Evolutionary conservation across 345 rosid species (phyloP).

Genomic region (Cardamine resedifolia): DNA sequence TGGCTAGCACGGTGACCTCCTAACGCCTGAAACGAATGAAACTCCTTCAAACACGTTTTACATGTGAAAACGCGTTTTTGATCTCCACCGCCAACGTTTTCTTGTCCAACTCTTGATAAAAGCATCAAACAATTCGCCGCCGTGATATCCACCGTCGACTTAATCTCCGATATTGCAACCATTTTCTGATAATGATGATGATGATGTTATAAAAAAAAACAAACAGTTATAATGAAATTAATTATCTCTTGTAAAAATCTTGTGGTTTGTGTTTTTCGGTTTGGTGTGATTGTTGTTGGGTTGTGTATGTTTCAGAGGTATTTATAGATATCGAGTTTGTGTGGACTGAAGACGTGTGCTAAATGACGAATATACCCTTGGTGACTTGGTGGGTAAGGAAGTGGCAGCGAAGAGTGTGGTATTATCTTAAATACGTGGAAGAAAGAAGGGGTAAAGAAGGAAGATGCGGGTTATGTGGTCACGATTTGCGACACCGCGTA

Average conservation of each 20-base stretch:
- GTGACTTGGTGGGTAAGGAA: slow-evolving; percentile 44
- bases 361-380: slow-evolving; percentile 25
- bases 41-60: slow-evolving; percentile 75
- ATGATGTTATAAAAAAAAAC: background rate
- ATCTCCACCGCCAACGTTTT: slow-evolving; percentile 4
- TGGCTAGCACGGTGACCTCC: slow-evolving; percentile 98
- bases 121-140: slow-evolving; percentile 70
- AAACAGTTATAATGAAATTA: background rate
- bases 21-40: slow-evolving; percentile 82
- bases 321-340: slow-evolving; percentile 34
- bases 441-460: background rate
- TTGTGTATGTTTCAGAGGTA: slow-evolving; percentile 16
- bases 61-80: slow-evolving; percentile 57
- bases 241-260: background rate
- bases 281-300: slow-evolving; percentile 1
- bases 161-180: slow-evolving; percentile 41
- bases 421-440: slow-evolving; percentile 21
- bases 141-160: slow-evolving; percentile 28
- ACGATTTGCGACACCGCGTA: slow-evolving; percentile 39
- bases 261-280: slow-evolving; percentile 34
- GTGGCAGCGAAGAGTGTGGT: slow-evolving; percentile 38
- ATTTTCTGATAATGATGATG: background rate
- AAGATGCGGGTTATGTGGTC: slow-evolving; percentile 34
- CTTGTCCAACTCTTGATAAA: slow-evolving; percentile 58
- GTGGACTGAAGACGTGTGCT: slow-evolving; percentile 27